Evolutionary conservation across 257 asterid genomes (phyloP), one percentile per base, ranked within the genome.

Genomic region (Leptodermis oblonga): DNA sequence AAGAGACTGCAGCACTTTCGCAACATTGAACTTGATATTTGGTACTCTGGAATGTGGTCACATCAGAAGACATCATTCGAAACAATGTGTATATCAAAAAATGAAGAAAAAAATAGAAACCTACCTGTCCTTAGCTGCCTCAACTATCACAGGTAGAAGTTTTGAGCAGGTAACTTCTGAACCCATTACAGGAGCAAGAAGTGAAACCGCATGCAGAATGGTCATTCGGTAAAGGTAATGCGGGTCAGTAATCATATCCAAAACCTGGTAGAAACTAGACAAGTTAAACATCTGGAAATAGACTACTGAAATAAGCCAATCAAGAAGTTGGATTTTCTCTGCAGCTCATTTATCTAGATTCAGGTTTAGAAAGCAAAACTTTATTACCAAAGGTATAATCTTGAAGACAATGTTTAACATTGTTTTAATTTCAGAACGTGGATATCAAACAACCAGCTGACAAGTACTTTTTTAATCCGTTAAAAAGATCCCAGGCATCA

Each of bases 1-100:
- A 74, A 89, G 86, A 70, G 96, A 87, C 76, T 92, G 94, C 86
- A 92, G 77, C 71, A 92, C 96, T 83, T 88, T 92, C 15, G 98
- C 98, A 70, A 88, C 97, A 46, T 90, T 92, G 76, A 92, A 92
- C 79, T 90, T 92, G 70, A 92, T 86, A 82, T 92, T 90, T 15
- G 98, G 96, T 67, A 92, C 98, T 82, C 97, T 92, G 92, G 69
- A 75, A 75, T 68, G 67, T n/a, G 59, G 28, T 53, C 31, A 34
- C 25, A 18, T 66, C 67, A 70, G 68, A 49, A 30, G 70, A 69
- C 23, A 70, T 41, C 23, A 70, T 41, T 30, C 37, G 37, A 48
- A 48, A 5, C 37, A 65, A 18, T 11, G 20, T 51, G 42, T 20
- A 49, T 48, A 52, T 15, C 18, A 55, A 65, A 64, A 67, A 39